A percentile compares a stretch with the other conserved stretches of the same genome.
phyloP scores from a whole-genome alignment of 2,329 filamentous ascomycete species.

The Talaromyces sp. region DNA sequence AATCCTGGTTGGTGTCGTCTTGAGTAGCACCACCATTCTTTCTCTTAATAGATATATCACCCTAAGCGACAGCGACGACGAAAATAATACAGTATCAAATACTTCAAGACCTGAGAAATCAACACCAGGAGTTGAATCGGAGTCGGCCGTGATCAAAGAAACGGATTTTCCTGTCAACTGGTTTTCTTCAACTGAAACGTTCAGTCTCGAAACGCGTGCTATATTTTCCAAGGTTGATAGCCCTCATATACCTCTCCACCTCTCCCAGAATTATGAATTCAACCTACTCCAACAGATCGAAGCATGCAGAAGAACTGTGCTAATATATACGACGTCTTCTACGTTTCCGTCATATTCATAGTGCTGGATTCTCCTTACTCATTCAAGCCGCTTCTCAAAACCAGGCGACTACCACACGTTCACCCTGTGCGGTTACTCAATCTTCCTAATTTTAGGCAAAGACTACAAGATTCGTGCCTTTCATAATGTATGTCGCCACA shows the following conservation, averaged over 20 bases:
- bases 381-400: conserved; percentile 38
- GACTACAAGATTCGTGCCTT: conserved; percentile 55
- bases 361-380: conserved; percentile 37
- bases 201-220: conserved; percentile 48
- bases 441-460: conserved; percentile 53
- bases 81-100: too few relatives aligned
- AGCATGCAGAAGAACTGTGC: not conserved
- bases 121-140: not conserved
- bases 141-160: conserved; percentile 35
- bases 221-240: conserved; percentile 48
- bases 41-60: not conserved
- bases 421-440: conserved; percentile 54
- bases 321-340: not conserved
- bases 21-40: not conserved
- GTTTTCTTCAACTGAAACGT: conserved; percentile 42
- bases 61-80: not conserved
- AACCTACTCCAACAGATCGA: too few relatives aligned
- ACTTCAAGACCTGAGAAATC: not conserved
- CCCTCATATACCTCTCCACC: not conserved
- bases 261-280: too few relatives aligned
- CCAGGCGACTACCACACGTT: conserved; percentile 53
- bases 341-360: conserved; percentile 16
- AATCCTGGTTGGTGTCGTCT: conserved; percentile 12
- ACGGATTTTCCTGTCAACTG: conserved; percentile 40
- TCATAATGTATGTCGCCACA: conserved; percentile 61